Evolutionary conservation across 257 asterid genomes (phyloP).

Genomic region (Solanum sitiens): DNA sequence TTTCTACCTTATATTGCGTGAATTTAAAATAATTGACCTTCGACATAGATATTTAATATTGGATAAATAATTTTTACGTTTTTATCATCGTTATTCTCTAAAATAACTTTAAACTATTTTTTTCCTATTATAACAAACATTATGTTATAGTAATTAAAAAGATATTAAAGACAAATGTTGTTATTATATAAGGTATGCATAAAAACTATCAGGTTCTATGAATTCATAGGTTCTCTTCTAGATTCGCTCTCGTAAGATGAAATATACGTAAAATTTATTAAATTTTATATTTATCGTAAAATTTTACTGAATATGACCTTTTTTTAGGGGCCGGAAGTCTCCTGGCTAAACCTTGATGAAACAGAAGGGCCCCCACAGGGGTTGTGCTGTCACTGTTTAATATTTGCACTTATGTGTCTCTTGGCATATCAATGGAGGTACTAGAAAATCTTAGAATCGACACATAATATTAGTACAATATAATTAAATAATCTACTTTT

Average conservation of each 20-base stretch:
- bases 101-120: not conserved
- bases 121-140: not conserved
- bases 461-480: not conserved
- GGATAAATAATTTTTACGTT: rapidly evolving
- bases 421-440: not conserved
- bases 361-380: not conserved
- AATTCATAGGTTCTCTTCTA: too few species aligned
- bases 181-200: not conserved
- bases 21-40: rapidly evolving
- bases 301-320: not conserved
- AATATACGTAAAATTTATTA: too few species aligned
- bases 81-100: rapidly evolving
- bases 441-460: not conserved
- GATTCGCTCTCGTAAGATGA: too few species aligned
- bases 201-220: not conserved
- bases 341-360: not conserved
- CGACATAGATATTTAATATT: too few species aligned
- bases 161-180: too few species aligned
- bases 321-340: not conserved
- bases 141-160: not conserved
- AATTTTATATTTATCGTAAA: rapidly evolving
- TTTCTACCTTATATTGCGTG: rapidly evolving
- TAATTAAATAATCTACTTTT: not conserved
- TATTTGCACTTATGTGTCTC: not conserved
- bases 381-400: not conserved